Percentiles rank a stretch among this genome's conserved stretches.
phyloP scores from a whole-genome alignment of 2,329 filamentous ascomycete genomes.

The Fusarium albosuccineum region DNA sequence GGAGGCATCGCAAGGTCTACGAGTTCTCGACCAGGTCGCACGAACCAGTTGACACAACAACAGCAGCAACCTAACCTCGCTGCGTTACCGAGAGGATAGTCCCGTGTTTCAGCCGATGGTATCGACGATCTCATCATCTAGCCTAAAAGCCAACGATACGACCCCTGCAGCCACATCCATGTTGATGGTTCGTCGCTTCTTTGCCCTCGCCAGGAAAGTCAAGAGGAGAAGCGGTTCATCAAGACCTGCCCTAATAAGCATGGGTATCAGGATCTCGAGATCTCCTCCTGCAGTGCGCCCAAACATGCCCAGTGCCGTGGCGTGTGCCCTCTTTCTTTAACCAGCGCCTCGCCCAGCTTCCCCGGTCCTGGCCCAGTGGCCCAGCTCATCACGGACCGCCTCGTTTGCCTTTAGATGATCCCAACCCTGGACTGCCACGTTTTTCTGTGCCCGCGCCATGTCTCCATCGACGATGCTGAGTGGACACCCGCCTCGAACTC shows the following conservation, averaged over 20 bases:
- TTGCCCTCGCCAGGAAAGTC: too few relatives aligned
- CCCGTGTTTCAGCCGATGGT: too few relatives aligned
- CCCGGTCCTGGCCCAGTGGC: constrained; percentile 33
- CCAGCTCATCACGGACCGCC: constrained; percentile 37
- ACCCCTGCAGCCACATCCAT: too few relatives aligned
- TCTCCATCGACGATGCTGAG: constrained; percentile 3
- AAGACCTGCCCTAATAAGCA: too few relatives aligned
- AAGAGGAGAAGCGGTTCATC: too few relatives aligned
- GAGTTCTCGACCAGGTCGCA: background rate
- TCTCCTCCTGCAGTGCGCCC: background rate
- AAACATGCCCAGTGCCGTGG: background rate
- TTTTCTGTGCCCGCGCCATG: constrained; percentile 35
- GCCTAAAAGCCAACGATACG: too few relatives aligned
- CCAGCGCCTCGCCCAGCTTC: background rate
- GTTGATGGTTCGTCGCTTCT: too few relatives aligned
- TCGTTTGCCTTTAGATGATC: constrained; percentile 29
- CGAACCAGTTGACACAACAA: too few relatives aligned
- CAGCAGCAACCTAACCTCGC: too few relatives aligned
- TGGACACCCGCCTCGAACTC: constrained; percentile 4
- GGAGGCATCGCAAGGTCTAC: too few relatives aligned
- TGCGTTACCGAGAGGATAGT: too few relatives aligned
- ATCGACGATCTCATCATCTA: too few relatives aligned
- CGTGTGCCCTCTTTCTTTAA: constrained; percentile 1
- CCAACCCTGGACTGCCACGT: constrained; percentile 46
- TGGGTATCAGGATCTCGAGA: background rate